Percentiles rank a stretch among this genome's conserved stretches.
These are phyloP conservation scores for Penicillium sp. DNA, from an alignment of 2,329 filamentous ascomycete genomes.

Conservation along the genomic window DNA sequence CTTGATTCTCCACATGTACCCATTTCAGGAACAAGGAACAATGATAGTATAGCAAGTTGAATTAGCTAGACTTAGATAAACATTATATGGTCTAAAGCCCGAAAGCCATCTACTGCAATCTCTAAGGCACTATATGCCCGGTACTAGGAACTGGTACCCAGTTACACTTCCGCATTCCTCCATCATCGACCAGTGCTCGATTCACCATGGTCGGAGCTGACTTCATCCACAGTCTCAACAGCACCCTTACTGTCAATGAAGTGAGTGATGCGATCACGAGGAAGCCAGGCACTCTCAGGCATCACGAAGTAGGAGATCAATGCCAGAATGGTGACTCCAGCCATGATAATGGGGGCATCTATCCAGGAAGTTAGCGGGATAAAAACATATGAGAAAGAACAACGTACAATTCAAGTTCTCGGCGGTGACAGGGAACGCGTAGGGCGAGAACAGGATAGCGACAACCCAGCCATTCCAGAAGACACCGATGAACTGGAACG, in stretches of 20 bases:
- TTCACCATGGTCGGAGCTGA: constrained; percentile 7
- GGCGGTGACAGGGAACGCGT: constrained; percentile 39
- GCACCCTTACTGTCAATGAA: constrained; percentile 36
- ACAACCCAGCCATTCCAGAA: constrained; percentile 47
- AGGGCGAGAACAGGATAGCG: constrained; percentile 42
- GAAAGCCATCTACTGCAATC: background rate
- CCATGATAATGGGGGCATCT: constrained; percentile 48
- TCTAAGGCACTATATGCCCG: background rate
- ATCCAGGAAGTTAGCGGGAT: constrained; percentile 2
- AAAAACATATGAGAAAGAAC: background rate
- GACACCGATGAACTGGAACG: constrained; percentile 42
- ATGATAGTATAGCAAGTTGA: background rate
- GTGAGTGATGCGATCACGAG: constrained; percentile 38
- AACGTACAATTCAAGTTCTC: constrained; percentile 40
- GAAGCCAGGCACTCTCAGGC: constrained; percentile 42
- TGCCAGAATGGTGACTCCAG: constrained; percentile 42
- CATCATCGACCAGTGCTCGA: constrained; percentile 8
- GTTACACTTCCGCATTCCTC: background rate
- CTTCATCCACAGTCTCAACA: constrained; percentile 24
- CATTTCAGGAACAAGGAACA: background rate
- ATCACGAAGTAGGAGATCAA: constrained; percentile 44
- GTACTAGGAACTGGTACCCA: background rate
- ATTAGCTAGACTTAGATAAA: background rate
- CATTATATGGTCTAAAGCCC: background rate
- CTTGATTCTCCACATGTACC: background rate